Base-by-base conservation (phyloP, 768 basidiomycete genomes). In the Russula earlei region DNA sequence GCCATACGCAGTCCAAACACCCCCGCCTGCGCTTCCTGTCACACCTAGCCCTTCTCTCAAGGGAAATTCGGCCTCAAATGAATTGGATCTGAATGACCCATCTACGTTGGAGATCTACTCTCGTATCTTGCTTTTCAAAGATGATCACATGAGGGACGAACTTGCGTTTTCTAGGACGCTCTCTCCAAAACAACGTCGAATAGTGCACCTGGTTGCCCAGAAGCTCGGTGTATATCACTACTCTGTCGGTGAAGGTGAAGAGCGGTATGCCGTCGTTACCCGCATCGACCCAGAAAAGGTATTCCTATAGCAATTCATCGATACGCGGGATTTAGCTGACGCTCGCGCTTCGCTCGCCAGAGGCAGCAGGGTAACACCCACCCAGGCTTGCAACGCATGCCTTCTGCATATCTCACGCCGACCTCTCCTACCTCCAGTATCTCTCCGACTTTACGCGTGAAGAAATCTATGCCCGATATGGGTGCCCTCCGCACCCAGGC, bases 401-500 rank as follows among this genome's bases (percentile, higher is more conserved):
- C 88, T 17, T 89, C 89, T 11, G 83, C 87, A 9, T 91, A 90
- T 67, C 77, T 91, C 22, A 77, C 79, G 12, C 77, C 84, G 68
- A 65, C 66, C 66, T 62, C 52, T 53, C 64, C 76, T 72, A 54
- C 72, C 70, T 55, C 72, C 74, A 62, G 52, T 62, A 76, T 74
- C 45, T 68, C 69, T 17, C 73, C 66, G 52, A 75, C 82, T 40
- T 79, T 97, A 52, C 84, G 94, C 40, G 83, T 85, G 70, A 98
- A 98, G 77, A 96, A 96, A 73, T 95, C 92, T 22, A 98, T 98
- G 96, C 96, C 96, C 3, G 92, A 97, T 70, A 84, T 97, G 82
- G 90, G 90, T 73, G 86, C 86, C 15, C 71, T 91, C 61, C 89
- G 90, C 58, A 76, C 83, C 17, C 82, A 84, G 64, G 84, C 85